Evolutionary conservation across 192 early-diverging fungal species (phyloP), one percentile per base, ranked within the genome.

Genomic region (Chytriomyces sp.): DNA sequence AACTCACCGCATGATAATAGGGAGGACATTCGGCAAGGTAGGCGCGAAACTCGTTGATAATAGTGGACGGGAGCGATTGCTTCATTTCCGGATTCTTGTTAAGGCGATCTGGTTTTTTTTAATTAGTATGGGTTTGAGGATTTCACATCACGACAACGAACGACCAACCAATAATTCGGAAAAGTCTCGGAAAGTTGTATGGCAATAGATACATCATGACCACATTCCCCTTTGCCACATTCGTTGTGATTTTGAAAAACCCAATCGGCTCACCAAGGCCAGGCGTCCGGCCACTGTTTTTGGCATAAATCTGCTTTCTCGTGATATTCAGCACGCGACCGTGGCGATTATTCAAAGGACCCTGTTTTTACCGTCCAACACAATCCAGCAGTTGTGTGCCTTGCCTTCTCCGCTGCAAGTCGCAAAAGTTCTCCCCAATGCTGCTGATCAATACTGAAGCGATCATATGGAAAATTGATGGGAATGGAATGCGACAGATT

Each of bases 181-280:
- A 94, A n/a, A 93, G 78, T 37, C 80, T 82, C 1, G 88, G 86
- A 68, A 87, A 94, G 70, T 93, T 92, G 76, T 94, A 94, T 2
- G 93, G 90, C 54, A 92, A 75, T 4, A 92, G 77, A 39, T 90
- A 92, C 70, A 94, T 68, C 33, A 89, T 90, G 36, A 94, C 93
- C 3, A 83, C 83, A 31, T 84, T 88, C 36, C 86, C 52, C 38
- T 34, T 17, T 26, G 65, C 19, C 1, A 40, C 84, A 22, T 80
- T 78, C 1, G 84, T 81, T 70, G 85, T 90, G 32, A 86, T 85
- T 64, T 89, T 90, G 38, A 94, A 70, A 33, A 89, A 90, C 14
- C 92, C 93, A 72, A 93, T 93, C 2, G 91, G 89, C 49, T 85
- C 85, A 30, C 89, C 89, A 37, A 77, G 75, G 0, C 87, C 91